Evolutionary conservation across 2,329 filamentous ascomycete species (phyloP), one percentile per base, ranked within the genome.

Genomic region (Ambrosiella beaveri): DNA sequence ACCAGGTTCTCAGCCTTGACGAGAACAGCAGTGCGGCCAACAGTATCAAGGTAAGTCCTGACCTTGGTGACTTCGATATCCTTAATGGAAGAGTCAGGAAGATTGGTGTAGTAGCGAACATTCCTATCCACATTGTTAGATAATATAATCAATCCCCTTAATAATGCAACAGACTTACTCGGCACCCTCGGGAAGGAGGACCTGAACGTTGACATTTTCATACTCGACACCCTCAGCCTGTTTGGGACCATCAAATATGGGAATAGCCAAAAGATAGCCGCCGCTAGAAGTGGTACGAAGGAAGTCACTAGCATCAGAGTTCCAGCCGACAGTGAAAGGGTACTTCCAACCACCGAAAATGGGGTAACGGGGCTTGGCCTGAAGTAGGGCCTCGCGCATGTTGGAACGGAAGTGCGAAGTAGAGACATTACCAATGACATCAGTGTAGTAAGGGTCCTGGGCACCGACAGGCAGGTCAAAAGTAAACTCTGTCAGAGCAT

Each of bases 341-440:
- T 96, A 97, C 71, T 95, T 95, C 93, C 93, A 98, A 61, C 88
- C 89, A 61, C 93, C 93, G 66, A 96, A 98, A 27, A 98, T 70
- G n/a, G 93, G 93, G 70, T 95, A 98, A 56, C 93, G 82, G 17
- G 93, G 93, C 75, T 90, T 93, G 62, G 96, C 77, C 70, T 96
- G 90, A 36, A 98, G 78, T 47, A 85, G 74, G n/a, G 87, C 85
- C 70, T 91, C 86, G 19, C 85, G 82, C 68, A 78, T 80, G 68
- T 81, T 86, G 64, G 76, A 81, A 62, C 90, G 80, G 78, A 95
- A 98, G 62, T 80, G 80, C 58, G 89, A 95, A 0, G 93, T 98
- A 36, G 90, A 95, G 37, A 98, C 89, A 67, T 98, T 98, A 64
- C 93, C 93, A 66, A 98, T 95, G 65, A 88, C 86, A 68, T 98